Conservation (phyloP, 2,329 filamentous ascomycete species). For the Aspergillus pseudonomiae region DNA sequence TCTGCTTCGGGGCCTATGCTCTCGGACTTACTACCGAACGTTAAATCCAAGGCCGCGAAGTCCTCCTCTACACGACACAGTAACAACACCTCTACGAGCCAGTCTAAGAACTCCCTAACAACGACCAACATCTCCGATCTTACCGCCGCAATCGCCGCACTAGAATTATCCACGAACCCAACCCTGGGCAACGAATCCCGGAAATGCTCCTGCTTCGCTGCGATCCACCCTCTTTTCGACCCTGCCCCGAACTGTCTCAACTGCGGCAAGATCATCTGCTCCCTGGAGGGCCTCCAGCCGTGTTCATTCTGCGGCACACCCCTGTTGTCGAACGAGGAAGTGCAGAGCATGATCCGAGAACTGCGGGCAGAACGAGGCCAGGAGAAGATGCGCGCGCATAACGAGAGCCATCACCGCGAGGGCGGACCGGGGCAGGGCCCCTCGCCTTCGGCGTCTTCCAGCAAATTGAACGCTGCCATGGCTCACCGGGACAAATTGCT, state of each 20-base stretch:
- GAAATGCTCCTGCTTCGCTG: constrained; percentile 82
- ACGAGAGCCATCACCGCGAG: constrained; percentile 51
- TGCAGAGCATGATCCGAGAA: constrained; percentile 82
- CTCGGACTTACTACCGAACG: constrained; percentile 69
- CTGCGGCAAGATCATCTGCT: constrained; percentile 93
- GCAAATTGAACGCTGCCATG: constrained; percentile 69
- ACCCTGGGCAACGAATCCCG: constrained; percentile 64
- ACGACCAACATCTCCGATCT: constrained; percentile 59
- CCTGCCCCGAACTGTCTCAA: constrained; percentile 90
- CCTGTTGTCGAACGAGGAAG: constrained; percentile 71
- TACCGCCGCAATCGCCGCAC: constrained; percentile 78
- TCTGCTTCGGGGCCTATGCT: constrained; percentile 79
- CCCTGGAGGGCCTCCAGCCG: constrained; percentile 89
- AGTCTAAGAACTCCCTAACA: constrained; percentile 55
- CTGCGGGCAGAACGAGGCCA: constrained; percentile 82
- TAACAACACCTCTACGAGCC: constrained; percentile 72
- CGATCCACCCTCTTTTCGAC: constrained; percentile 82
- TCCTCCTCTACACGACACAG: constrained; percentile 71
- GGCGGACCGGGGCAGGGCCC: constrained; percentile 32
- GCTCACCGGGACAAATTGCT: constrained; percentile 81
- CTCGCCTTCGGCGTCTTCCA: constrained; percentile 31
- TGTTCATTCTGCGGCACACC: constrained; percentile 86
- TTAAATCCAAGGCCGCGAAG: constrained; percentile 60
- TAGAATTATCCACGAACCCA: constrained; percentile 92
- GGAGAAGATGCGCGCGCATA: constrained; percentile 82